Base-by-base conservation (phyloP, 805 yeast species). In the Isabelozyma gotoi region DNA sequence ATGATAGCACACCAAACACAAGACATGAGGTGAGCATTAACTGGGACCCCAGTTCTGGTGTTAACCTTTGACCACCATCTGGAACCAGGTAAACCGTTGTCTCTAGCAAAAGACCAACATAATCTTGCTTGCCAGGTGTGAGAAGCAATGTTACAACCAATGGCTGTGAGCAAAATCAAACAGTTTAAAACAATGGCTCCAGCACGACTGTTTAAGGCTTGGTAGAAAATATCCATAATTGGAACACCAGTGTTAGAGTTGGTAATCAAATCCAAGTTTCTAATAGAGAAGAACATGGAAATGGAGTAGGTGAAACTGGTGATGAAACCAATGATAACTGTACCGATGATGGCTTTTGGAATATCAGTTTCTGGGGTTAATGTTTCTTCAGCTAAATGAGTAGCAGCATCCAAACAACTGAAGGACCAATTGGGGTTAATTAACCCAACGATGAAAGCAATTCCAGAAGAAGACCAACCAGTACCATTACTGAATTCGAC, bases 361-460 rank as follows among this genome's bases (percentile, higher is more conserved):
- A 82, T 80, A 48, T 77, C 73, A 39, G 75, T 68, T 52, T 77
- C 77, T 4, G 89, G 87, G 19, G 74, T 67, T 32, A 73, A 65
- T 31, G 74, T 74, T 55, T 84, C 89, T 56, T 84, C 90, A 17
- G 85, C 81, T 76, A 84, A 72, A 53, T 84, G 89, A 2, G 88
- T 81, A 2, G 88, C 87, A 44, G 82, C 78, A 55, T 84, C 90
- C 39, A 82, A 69, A 50, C 88, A 82, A 19, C 81, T 73, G 65
- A 82, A 82, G 7, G 84, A 78, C 86, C 86, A 84, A 43, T 80
- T 77, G 5, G 88, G 85, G 56, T 82, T 82, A 50, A 83, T 76
- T 38, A 83, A 62, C n/a, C 89, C 88, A n/a, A 81, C 78, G 43
- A 83, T 74, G 56, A 82, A 80, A 0, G 86, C 84, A 59, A 82